phyloP scores from a whole-genome alignment of 1,284 basidiomycete genomes.

The Sanghuangporus weigelae region DNA sequence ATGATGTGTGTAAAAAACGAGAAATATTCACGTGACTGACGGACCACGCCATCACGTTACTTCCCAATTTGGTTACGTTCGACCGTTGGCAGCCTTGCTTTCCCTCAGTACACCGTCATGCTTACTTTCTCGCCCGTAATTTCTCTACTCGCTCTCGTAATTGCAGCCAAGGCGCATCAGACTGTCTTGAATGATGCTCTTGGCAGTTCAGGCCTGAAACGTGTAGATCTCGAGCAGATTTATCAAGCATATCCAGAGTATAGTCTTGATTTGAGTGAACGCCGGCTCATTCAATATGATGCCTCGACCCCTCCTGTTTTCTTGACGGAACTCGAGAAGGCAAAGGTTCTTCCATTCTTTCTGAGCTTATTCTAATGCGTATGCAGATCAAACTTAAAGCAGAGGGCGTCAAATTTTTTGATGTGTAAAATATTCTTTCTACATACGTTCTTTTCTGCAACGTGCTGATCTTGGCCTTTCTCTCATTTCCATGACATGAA shows the following conservation, averaged over 20 bases:
- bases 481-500: slow-evolving; percentile 31
- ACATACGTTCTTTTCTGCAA: slow-evolving; percentile 13
- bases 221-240: slow-evolving; percentile 17
- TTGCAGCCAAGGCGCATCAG: slow-evolving; percentile 16
- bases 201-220: not conserved
- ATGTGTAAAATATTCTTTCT: slow-evolving; percentile 56
- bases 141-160: slow-evolving; percentile 9
- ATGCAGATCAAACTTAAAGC: slow-evolving; percentile 72
- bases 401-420: slow-evolving; percentile 76
- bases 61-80: not conserved
- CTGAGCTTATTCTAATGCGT: not conserved
- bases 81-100: not conserved
- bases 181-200: slow-evolving; percentile 16
- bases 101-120: slow-evolving; percentile 8
- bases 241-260: slow-evolving; percentile 34
- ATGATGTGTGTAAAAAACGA: not conserved
- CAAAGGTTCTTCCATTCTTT: slow-evolving; percentile 22
- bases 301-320: slow-evolving; percentile 58
- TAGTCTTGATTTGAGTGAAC: slow-evolving; percentile 62
- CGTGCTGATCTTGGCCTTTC: slow-evolving; percentile 18
- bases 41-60: not conserved
- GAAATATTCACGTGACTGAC: not conserved
- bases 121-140: not conserved
- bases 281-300: slow-evolving; percentile 71
- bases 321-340: slow-evolving; percentile 85